These are phyloP conservation scores for Fusarium mundagurra DNA, from an alignment of 2,329 filamentous ascomycete species.

Conservation along the genomic window DNA sequence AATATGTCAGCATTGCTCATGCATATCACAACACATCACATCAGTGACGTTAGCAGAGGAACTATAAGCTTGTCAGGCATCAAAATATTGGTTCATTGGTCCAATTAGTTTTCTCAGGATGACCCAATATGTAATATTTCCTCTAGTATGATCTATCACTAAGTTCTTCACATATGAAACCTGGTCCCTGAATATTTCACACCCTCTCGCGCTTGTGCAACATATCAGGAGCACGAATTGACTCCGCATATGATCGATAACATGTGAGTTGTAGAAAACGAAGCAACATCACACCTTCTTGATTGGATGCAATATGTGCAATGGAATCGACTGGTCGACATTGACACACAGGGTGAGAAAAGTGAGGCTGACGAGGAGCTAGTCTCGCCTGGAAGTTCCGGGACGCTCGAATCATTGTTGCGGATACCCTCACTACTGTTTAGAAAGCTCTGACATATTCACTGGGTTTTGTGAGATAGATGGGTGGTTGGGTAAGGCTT, in stretches of 20 bases:
- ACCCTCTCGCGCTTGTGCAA: slow-evolving; percentile 3
- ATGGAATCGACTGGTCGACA: not conserved
- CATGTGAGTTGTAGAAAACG: slow-evolving; percentile 2
- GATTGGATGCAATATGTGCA: not conserved
- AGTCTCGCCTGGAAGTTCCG: not conserved
- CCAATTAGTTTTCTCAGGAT: not conserved
- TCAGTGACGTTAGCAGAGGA: not conserved
- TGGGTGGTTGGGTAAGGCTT: not conserved
- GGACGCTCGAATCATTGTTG: not conserved
- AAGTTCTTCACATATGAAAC: not conserved
- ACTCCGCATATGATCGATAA: not conserved
- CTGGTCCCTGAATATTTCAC: slow-evolving; percentile 12
- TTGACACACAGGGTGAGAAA: not conserved
- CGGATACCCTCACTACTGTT: not conserved
- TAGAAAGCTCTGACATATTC: not conserved
- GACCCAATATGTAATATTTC: not conserved
- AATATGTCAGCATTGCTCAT: not conserved
- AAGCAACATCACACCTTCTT: not conserved
- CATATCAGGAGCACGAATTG: not conserved
- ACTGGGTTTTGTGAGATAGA: not conserved
- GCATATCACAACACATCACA: not conserved
- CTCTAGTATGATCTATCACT: slow-evolving; percentile 2
- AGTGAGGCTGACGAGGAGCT: slow-evolving; percentile 27
- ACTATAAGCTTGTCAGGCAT: not conserved
- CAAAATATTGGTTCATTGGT: not conserved